Conservation (phyloP, 805 yeast species). For the Schwanniomyces occidentalis region DNA sequence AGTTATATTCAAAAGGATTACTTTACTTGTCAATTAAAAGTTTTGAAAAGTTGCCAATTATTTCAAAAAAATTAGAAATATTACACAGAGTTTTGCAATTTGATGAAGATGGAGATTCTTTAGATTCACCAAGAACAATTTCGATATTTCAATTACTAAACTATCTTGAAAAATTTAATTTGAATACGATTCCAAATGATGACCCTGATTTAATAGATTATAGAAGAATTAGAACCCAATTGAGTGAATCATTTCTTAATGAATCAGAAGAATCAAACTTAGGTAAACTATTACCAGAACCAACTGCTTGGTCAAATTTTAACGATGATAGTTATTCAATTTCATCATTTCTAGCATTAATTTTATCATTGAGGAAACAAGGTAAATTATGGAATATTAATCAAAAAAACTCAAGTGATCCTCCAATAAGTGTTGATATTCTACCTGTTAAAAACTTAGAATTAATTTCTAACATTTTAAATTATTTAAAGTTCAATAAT, state of each 20-base stretch:
- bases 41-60: slow-evolving; percentile 38
- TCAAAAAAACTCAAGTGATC: slow-evolving; percentile 23
- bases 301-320: slow-evolving; percentile 5
- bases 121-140: slow-evolving; percentile 30
- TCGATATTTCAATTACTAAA: slow-evolving; percentile 37
- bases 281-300: slow-evolving; percentile 10
- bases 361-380: slow-evolving; percentile 52
- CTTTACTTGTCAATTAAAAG: slow-evolving; percentile 40
- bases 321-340: slow-evolving; percentile 15
- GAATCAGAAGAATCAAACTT: slow-evolving; percentile 6
- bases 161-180: slow-evolving; percentile 11
- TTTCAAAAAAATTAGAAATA: slow-evolving; percentile 43
- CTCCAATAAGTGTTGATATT: slow-evolving; percentile 35
- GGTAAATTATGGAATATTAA: slow-evolving; percentile 45
- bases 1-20: slow-evolving; percentile 34
- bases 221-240: background rate
- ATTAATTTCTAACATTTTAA: slow-evolving; percentile 13
- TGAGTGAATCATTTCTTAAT: background rate
- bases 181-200: slow-evolving; percentile 2
- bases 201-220: background rate
- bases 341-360: slow-evolving; percentile 38
- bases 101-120: slow-evolving; percentile 30
- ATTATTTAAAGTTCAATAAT: slow-evolving; percentile 19
- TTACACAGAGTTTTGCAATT: slow-evolving; percentile 48
- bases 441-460: slow-evolving; percentile 24